Base-by-base conservation (phyloP, 306 rosid genomes). In the Medicago arabica region DNA sequence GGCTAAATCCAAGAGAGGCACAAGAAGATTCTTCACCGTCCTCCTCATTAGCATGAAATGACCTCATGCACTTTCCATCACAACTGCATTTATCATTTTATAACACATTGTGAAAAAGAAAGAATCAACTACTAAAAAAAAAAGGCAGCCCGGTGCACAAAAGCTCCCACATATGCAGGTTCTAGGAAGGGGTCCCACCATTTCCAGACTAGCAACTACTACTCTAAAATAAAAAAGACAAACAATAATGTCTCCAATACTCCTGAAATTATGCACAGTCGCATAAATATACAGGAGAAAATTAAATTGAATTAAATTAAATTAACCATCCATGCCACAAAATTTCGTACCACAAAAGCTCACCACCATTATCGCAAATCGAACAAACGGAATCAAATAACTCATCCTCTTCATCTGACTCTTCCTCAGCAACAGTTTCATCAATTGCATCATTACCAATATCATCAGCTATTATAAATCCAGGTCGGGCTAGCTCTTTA, bases 31-130 rank as follows among this genome's bases (percentile, higher is more conserved):
- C 95, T 12, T 31, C 83, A 25, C 91, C 96, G 69, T 75, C 88
- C 76, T 88, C 85, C 72, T 34, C 76, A 63, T 85, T 86, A 17
- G 96, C 87, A 90, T 95, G 99, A 75, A 95, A 95, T 9, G 96
- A 88, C 86, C 97, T 90, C 85, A 95, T 78, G 91, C 99, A 95
- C 73, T 87, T 88, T 71, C 99, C 99, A 34, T 95, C 99, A 69
- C 99, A 95, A 78, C 99, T 92, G 79, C 82, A 75, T 60, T 76
- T 60, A 64, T 31, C 77, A 75, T 73, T 75, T 31, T 47, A 65
- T 44, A 71, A 63, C 62, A 50, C 44, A 8, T 21, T 38, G 46
- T 47, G 38, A 18, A 47, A 51, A 18, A 14, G 58, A 67, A 23
- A 72, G 62, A 50, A 39, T 44, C 50, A 77, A 57, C 40, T 53